A percentile compares a stretch with the other conserved stretches of the same genome.
phyloP scores from a whole-genome alignment of 495 filamentous ascomycete genomes.

The Neurospora discreta region DNA sequence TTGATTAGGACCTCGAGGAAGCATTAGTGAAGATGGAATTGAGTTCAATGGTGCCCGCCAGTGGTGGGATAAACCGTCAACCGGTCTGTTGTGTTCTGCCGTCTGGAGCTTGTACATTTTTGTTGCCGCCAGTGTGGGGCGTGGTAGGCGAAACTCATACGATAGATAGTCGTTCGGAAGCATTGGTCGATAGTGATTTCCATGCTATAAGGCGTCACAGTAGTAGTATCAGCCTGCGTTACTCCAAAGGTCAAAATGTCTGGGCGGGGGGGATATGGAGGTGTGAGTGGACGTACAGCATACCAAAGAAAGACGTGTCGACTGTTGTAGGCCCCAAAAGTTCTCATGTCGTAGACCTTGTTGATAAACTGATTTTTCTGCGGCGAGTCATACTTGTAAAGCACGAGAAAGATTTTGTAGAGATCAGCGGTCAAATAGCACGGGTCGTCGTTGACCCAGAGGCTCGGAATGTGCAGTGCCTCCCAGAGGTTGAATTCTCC shows the following conservation, averaged over 20 bases:
- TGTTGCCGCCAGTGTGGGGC: conserved; percentile 9
- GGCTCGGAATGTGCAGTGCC: conserved; percentile 11
- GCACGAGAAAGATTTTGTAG: conserved; percentile 11
- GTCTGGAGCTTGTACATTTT: conserved; percentile 5
- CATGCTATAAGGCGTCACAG: neutral
- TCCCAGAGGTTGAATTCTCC: conserved; percentile 14
- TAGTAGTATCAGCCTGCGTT: neutral
- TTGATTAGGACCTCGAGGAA: neutral
- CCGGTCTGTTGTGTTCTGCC: neutral
- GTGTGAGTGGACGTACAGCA: neutral
- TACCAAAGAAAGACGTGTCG: conserved; percentile 18
- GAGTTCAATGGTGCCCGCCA: neutral
- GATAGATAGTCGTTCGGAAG: conserved; percentile 14
- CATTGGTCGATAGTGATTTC: conserved; percentile 16
- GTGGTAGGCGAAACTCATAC: conserved; percentile 18
- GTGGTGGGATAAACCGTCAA: conserved; percentile 3
- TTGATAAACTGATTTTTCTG: neutral
- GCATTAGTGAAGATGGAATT: neutral
- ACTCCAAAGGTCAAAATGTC: neutral
- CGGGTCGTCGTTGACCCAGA: conserved; percentile 13
- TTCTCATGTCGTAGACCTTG: conserved; percentile 13
- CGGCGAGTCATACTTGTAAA: conserved; percentile 9
- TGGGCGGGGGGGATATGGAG: too few relatives aligned
- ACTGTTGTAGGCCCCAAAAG: conserved; percentile 16
- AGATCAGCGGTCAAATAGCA: conserved; percentile 17